Base-by-base conservation (phyloP, 352 stramenopile species). In the Phytophthora crassamura region DNA sequence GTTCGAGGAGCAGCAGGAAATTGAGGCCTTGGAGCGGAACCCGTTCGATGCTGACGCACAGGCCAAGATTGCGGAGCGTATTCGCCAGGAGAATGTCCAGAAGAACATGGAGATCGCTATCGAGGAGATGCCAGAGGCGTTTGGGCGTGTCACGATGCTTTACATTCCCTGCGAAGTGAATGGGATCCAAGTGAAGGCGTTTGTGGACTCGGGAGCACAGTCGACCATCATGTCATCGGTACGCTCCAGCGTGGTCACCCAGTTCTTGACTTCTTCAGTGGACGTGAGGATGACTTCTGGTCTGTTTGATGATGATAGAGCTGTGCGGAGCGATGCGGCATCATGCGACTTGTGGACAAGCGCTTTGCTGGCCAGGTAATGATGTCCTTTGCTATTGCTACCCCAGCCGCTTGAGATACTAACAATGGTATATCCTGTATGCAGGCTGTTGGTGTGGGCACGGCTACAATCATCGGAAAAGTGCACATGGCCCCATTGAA, bases 391-490 rank as follows among this genome's bases (percentile, higher is more conserved):
- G 22, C 22, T 4, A 2, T 28, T 28, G 22, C 22, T 28, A 28
- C 22, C 22, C 22, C 4, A 28, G 22, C 22, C 22, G 22, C 22
- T 28, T 28, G 22, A 28, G 22, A 28, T 28, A 28, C 4, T 28
- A 28, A 28, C 2, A 2, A 28, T 28, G 4, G 2, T 28, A 28
- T 28, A 4, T 28, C 4, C 22, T 28, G 22, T 28, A 28, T 45
- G 8, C 64, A 97, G 64, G 97, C 97, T 6, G 91, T 98, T 15
- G 97, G 97, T 20, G 97, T 99, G 12, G 97, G 97, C 6, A 98
- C 91, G 1, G 96, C 95, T 7, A 98, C 97, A 56, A 99, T 99
- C 69, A 87, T 99, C 25, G 97, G 97, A 2, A 88, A 93, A 43
- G 95, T 99, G 18, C 94, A 98, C 77, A 94, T 97, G 74, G 92